A percentile compares a stretch with the other conserved stretches of the same genome.
Evolutionary conservation across 345 rosid genomes (phyloP).

Genomic region (Eucalyptus pauciflora): DNA sequence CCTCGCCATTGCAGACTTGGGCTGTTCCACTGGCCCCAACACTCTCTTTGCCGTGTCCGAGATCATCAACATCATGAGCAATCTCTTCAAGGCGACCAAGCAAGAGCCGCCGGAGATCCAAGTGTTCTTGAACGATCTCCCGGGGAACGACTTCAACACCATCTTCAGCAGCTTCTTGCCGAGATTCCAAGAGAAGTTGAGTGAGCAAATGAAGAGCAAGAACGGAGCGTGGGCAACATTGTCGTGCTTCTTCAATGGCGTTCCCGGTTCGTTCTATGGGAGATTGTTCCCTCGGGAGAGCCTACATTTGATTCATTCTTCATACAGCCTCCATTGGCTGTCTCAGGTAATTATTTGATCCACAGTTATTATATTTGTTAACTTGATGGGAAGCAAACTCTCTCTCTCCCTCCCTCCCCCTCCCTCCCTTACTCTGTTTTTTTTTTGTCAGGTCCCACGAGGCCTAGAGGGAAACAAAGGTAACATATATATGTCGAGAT

Average conservation of each 20-base stretch:
- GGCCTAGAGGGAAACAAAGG: slow-evolving; percentile 25
- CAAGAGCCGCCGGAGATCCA: neutral
- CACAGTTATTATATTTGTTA: neutral
- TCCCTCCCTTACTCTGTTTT: neutral
- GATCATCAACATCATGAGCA: too few species aligned
- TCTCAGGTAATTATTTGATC: slow-evolving; percentile 17
- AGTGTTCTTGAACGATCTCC: too few species aligned
- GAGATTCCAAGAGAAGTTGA: neutral
- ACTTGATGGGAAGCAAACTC: too few species aligned
- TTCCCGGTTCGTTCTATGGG: slow-evolving; percentile 40
- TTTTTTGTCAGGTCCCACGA: slow-evolving; percentile 30
- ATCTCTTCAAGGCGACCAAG: too few species aligned
- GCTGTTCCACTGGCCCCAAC: too few species aligned
- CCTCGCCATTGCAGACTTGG: too few species aligned
- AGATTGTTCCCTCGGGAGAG: slow-evolving; percentile 26
- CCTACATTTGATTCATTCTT: slow-evolving; percentile 35
- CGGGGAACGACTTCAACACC: slow-evolving; percentile 40
- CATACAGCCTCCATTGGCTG: slow-evolving; percentile 43
- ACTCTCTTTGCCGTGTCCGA: too few species aligned
- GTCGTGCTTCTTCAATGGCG: slow-evolving; percentile 13
- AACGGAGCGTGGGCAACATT: neutral
- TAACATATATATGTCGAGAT: neutral
- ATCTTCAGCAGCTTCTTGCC: slow-evolving; percentile 14
- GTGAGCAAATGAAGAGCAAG: neutral
- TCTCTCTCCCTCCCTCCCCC: neutral